Base-by-base conservation (phyloP, 345 rosid genomes). In the Heritiera littoralis region DNA sequence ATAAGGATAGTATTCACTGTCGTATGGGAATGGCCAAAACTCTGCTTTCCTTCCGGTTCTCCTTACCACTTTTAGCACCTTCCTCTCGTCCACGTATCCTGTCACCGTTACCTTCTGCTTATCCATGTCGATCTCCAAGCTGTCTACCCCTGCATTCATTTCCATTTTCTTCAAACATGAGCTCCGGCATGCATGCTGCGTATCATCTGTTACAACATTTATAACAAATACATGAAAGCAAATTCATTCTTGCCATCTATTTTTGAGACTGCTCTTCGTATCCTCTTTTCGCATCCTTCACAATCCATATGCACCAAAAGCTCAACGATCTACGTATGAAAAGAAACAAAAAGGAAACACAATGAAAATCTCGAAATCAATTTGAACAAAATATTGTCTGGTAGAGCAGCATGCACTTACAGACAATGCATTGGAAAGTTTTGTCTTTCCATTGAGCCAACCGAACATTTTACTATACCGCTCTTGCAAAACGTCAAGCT, bases 231-330 rank as follows among this genome's bases (percentile, higher is more conserved):
- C 13, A 23, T 1, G 49, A 9, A 12, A 49, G 5, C 3, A 15
- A 66, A n/a, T 18, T 35, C 43, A 41, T 35, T n/a, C 89, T 82
- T 88, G 86, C 98, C 94, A 35, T 86, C 84, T 10, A 94, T 81
- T 86, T 87, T 94, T 3, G 92, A 90, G 80, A 92, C 83, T 46
- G 98, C 94, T 88, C 86, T 87, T 79, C 92, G 84, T 54, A 92
- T 87, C 60, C 94, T 88, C 86, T 88, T 92, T 73, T 90, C 85
- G 76, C 98, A 92, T 46, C 98, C 98, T 81, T 91, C 86, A 9
- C 98, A 92, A 71, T 94, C 97, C 98, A 92, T 94, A 43, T 92
- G 96, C 30, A 94, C 98, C 88, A 79, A 76, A 48, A 94, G 94
- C 89, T 92, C 96, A 85, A 91, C 96, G 74, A 85, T 81, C 98